Percentiles rank a stretch among this genome's conserved stretches.
phyloP scores from a whole-genome alignment of 495 filamentous ascomycete species.

The Hypoxylon lenormandii region DNA sequence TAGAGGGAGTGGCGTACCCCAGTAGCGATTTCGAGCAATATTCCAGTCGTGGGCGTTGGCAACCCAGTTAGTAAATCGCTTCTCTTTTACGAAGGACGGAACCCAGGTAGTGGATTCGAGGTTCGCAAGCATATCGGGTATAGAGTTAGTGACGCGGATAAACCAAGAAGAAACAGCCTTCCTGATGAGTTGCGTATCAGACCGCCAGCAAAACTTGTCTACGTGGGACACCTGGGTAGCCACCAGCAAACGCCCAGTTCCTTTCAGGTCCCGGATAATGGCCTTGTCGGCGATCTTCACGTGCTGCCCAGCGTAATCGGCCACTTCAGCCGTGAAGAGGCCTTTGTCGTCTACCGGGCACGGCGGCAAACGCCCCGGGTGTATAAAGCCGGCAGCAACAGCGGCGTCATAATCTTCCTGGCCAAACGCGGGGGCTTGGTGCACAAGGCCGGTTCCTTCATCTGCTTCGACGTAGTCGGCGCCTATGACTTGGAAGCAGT shows the following conservation, averaged over 20 bases:
- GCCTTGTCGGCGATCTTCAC: constrained; percentile 95
- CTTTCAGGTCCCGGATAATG: constrained; percentile 92
- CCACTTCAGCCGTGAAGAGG: constrained; percentile 80
- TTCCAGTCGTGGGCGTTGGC: constrained; percentile 97
- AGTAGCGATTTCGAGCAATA: constrained; percentile 93
- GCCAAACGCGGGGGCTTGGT: constrained; percentile 94
- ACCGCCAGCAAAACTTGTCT: constrained; percentile 95
- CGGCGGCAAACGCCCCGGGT: constrained; percentile 79
- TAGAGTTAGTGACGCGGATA: constrained; percentile 83
- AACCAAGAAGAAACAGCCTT: constrained; percentile 96
- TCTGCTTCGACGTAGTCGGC: constrained; percentile 91
- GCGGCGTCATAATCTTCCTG: constrained; percentile 96
- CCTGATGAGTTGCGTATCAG: constrained; percentile 94
- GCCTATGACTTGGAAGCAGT: constrained; percentile 87
- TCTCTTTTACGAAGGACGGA: constrained; percentile 89
- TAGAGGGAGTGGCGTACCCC: constrained; percentile 93
- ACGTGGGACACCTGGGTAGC: constrained; percentile 93
- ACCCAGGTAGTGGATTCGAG: constrained; percentile 96
- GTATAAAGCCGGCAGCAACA: constrained; percentile 80
- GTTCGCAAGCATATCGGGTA: constrained; percentile 89
- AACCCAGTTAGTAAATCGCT: constrained; percentile 85
- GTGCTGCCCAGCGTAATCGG: constrained; percentile 87
- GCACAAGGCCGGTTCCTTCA: constrained; percentile 93
- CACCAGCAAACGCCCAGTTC: constrained; percentile 80
- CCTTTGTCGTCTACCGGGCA: constrained; percentile 90